Conservation (phyloP, 192 early-diverging fungal genomes). For the Funneliformis mosseae region DNA sequence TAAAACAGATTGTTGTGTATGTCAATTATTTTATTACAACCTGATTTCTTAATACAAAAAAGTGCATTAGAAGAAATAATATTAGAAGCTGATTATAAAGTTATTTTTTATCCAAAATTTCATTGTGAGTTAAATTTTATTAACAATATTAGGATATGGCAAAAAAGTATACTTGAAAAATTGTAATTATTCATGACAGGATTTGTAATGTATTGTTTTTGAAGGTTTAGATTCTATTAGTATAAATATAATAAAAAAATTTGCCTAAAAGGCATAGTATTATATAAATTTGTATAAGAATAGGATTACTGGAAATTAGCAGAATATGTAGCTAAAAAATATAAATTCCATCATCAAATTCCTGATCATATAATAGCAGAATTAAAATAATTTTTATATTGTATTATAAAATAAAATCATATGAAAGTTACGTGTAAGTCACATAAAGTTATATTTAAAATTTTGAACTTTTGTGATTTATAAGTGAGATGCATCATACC, state of each 20-base stretch:
- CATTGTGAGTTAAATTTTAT: no score
- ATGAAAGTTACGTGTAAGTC: no score
- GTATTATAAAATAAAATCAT: no score
- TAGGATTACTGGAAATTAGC: conserved; percentile 1
- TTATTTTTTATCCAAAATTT: conserved; percentile 21
- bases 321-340: conserved; percentile 13
- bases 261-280: conserved; percentile 20
- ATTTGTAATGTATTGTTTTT: conserved; percentile 25
- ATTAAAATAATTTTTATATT: no score
- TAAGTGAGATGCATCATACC: no score
- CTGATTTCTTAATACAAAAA: no score
- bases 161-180: conserved; percentile 23
- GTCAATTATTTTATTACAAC: not conserved
- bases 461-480: no score
- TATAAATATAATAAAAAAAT: conserved; percentile 21
- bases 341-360: no score
- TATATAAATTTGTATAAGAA: conserved; percentile 27
- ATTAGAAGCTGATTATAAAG: conserved; percentile 12
- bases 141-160: conserved; percentile 23
- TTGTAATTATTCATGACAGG: conserved; percentile 22
- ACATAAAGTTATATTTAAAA: no score
- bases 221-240: conserved; percentile 29
- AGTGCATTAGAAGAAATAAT: not conserved
- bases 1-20: conserved; percentile 12
- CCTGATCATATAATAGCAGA: no score